Evolutionary conservation across 106 monocot species (phyloP).

Genomic region (Gastrodia elata): DNA sequence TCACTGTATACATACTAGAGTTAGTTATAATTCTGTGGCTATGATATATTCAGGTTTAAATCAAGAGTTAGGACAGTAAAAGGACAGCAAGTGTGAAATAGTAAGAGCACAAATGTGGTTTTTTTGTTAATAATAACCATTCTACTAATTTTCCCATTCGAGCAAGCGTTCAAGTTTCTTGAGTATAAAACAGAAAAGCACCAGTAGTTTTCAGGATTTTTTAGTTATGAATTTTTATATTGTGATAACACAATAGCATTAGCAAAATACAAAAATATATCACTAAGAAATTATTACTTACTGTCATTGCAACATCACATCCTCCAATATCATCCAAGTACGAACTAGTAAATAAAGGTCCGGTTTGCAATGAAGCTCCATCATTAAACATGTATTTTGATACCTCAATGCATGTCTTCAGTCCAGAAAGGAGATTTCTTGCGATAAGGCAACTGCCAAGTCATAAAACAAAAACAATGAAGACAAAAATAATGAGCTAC

Average conservation of each 20-base stretch:
- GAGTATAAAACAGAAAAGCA: not conserved
- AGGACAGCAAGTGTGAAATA: too few relatives aligned
- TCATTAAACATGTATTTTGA: constrained; percentile 71
- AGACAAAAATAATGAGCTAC: not conserved
- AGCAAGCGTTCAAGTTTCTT: not conserved
- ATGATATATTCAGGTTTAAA: too few relatives aligned
- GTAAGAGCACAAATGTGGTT: too few relatives aligned
- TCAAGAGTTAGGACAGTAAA: too few relatives aligned
- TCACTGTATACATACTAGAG: too few relatives aligned
- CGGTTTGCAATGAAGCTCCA: constrained; percentile 30
- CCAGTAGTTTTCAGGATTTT: not conserved
- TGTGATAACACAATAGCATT: not conserved
- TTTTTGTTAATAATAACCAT: too few relatives aligned
- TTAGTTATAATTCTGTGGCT: too few relatives aligned
- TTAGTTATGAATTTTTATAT: not conserved
- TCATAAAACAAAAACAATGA: not conserved
- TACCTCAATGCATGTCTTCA: constrained; percentile 89
- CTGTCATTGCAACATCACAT: not conserved
- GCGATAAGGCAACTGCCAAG: constrained; percentile 87
- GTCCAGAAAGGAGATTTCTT: constrained; percentile 82
- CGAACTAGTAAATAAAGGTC: constrained; percentile 31
- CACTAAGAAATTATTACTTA: not conserved
- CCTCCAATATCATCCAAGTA: constrained; percentile 40
- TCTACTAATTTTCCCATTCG: not conserved
- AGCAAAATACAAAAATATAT: not conserved